Evolutionary conservation across 768 basidiomycete genomes (phyloP).

Genomic region (Boletus pseudopeckii): DNA sequence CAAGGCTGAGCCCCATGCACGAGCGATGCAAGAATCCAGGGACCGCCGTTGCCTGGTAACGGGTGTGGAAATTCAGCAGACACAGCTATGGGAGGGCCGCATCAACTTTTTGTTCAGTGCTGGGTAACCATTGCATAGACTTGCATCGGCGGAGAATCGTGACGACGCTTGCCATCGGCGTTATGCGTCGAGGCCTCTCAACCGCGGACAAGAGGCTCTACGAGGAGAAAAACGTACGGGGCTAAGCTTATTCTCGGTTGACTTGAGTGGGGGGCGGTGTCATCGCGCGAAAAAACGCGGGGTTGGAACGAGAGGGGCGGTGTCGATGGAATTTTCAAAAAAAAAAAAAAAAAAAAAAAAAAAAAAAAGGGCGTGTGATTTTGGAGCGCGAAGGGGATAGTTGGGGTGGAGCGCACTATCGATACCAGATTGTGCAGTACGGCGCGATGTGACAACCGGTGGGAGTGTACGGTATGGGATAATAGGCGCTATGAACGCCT

Average conservation of each 20-base stretch:
- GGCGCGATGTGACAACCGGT: conserved; percentile 2
- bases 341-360: too few species aligned
- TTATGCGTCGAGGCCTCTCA: background rate
- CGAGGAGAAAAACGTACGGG: background rate
- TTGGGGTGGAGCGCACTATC: background rate
- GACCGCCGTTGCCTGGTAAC: background rate
- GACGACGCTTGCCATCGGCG: background rate
- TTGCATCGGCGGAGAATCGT: background rate
- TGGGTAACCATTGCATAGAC: background rate
- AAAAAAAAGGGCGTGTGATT: background rate
- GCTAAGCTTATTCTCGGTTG: background rate
- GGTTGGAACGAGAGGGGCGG: background rate
- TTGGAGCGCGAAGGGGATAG: background rate
- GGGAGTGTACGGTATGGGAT: background rate
- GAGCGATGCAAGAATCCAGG: background rate
- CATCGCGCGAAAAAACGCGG: background rate
- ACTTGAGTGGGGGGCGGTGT: background rate
- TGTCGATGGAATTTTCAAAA: too few species aligned
- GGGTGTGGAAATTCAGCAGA: background rate
- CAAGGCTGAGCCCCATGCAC: background rate
- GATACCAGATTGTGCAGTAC: conserved; percentile 3
- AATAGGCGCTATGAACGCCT: conserved; percentile 17
- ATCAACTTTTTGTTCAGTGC: background rate
- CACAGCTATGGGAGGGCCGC: background rate
- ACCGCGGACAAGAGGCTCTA: background rate